Conservation (phyloP, 2,329 filamentous ascomycete species). For the Coniochaeta sp. region DNA sequence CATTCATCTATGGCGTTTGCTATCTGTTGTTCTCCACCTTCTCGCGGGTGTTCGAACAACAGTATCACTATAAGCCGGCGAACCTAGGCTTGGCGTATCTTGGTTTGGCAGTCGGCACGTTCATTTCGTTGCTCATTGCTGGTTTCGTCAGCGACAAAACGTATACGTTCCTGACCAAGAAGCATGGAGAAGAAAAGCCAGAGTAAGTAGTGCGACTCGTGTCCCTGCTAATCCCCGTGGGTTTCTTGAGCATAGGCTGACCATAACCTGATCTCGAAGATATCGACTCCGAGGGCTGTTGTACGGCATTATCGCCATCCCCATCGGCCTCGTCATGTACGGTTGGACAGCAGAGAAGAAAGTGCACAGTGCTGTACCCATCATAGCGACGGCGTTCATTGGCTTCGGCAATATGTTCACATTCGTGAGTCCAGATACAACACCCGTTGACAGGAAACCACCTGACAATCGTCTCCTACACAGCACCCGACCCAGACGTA, state of each 20-base stretch:
- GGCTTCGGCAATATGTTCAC: too few species aligned
- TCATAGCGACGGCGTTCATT: too few species aligned
- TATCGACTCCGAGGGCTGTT: too few species aligned
- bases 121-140: conserved; percentile 31
- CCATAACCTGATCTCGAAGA: too few species aligned
- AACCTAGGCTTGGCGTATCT: conserved; percentile 40
- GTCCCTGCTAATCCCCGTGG: conserved; percentile 1
- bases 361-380: too few species aligned
- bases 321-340: conserved; percentile 35
- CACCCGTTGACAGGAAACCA: too few species aligned
- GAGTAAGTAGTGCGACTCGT: conserved; percentile 2
- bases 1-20: conserved; percentile 41
- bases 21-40: conserved; percentile 48
- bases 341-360: too few species aligned
- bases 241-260: conserved; percentile 1
- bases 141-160: conserved; percentile 10
- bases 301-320: too few species aligned
- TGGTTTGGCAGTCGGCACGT: conserved; percentile 34
- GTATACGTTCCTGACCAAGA: background rate
- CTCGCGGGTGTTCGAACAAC: conserved; percentile 36
- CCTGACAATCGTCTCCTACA: too few species aligned
- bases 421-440: too few species aligned
- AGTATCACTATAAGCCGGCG: conserved; percentile 36
- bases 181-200: background rate
- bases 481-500: conserved; percentile 43